A percentile compares a stretch with the other conserved stretches of the same genome.
Conservation (phyloP, 2,329 filamentous ascomycete species). For the Scedosporium aurantiacum region DNA sequence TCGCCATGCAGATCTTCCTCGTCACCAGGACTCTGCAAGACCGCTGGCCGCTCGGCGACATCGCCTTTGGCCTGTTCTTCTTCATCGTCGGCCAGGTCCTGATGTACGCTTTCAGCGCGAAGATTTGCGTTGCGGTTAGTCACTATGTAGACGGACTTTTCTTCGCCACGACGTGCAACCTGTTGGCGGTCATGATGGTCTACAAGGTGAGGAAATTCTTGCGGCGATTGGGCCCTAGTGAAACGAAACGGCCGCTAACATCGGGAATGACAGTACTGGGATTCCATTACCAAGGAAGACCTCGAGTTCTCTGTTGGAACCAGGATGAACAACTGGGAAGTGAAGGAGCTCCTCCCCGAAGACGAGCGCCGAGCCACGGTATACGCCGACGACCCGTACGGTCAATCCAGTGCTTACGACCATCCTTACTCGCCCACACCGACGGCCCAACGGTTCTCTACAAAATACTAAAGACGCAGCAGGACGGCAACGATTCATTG, state of each 20-base stretch:
- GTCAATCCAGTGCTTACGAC: slow-evolving; percentile 43
- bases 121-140: slow-evolving; percentile 71
- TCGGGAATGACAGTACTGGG: slow-evolving; percentile 68
- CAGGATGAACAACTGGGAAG: slow-evolving; percentile 94
- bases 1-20: slow-evolving; percentile 77
- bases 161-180: slow-evolving; percentile 86
- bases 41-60: slow-evolving; percentile 88
- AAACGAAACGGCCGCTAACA: not conserved
- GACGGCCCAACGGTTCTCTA: slow-evolving; percentile 29
- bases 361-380: slow-evolving; percentile 66
- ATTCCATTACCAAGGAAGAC: slow-evolving; percentile 96
- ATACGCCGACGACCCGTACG: slow-evolving; percentile 59
- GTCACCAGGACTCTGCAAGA: slow-evolving; percentile 86
- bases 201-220: slow-evolving; percentile 61
- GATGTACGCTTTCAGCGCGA: slow-evolving; percentile 77
- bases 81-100: slow-evolving; percentile 88
- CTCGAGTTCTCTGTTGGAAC: slow-evolving; percentile 96
- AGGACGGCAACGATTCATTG: slow-evolving; percentile 1
- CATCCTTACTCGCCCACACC: slow-evolving; percentile 34
- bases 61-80: slow-evolving; percentile 81
- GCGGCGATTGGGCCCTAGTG: too few species aligned
- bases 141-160: slow-evolving; percentile 94
- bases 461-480: slow-evolving; percentile 32
- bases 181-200: slow-evolving; percentile 97
- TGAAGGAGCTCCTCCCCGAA: slow-evolving; percentile 79